A percentile compares a stretch with the other conserved stretches of the same genome.
Conservation (phyloP, 306 rosid species). For the Heteromeles arbutifolia region DNA sequence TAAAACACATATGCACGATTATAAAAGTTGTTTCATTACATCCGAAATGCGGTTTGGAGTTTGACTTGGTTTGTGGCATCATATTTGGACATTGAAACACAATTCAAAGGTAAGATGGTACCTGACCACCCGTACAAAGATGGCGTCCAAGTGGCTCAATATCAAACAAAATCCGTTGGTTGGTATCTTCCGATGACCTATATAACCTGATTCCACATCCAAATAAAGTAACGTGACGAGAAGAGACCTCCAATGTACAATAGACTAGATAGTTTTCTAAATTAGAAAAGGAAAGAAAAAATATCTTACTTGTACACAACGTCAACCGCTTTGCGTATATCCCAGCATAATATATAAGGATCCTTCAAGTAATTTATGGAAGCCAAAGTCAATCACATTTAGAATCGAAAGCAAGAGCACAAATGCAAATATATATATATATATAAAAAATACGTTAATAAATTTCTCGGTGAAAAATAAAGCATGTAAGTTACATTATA, state of each 20-base stretch:
- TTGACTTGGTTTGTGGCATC: conserved; percentile 1
- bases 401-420: conserved; percentile 5
- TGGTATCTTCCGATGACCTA: conserved; percentile 80
- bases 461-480: neutral
- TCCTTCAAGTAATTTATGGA: conserved; percentile 53
- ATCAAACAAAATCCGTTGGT: conserved; percentile 86
- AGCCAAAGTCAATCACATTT: conserved; percentile 9
- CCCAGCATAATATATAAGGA: conserved; percentile 97
- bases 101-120: conserved; percentile 21
- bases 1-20: conserved; percentile 25
- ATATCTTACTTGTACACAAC: conserved; percentile 77
- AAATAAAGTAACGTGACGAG: neutral
- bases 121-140: conserved; percentile 99
- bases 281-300: conserved; percentile 3
- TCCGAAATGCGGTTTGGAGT: neutral
- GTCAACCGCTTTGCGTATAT: conserved; percentile 84
- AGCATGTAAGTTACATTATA: neutral
- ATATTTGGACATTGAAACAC: conserved; percentile 12
- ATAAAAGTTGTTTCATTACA: neutral
- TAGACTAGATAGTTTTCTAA: neutral
- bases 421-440: neutral
- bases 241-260: neutral
- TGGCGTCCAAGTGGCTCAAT: conserved; percentile 76
- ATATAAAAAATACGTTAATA: neutral
- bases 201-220: conserved; percentile 55